phyloP scores from a whole-genome alignment of 106 monocot species.

The Dioscorea zingiberensis region DNA sequence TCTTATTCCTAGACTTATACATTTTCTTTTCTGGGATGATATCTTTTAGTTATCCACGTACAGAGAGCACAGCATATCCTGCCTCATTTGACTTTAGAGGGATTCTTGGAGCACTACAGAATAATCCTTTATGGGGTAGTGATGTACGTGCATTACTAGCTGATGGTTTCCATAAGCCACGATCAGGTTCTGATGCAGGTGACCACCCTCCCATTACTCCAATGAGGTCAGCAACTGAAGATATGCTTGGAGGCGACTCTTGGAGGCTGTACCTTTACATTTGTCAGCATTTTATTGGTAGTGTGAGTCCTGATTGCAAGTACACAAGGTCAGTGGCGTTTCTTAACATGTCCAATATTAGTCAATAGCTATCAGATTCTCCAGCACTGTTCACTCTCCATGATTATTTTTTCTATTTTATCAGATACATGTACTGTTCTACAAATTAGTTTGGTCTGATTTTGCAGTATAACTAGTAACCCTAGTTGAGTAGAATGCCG shows the following conservation, averaged over 20 bases:
- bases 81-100: constrained; percentile 80
- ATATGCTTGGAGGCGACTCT: constrained; percentile 86
- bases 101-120: constrained; percentile 44
- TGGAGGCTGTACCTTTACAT: constrained; percentile 91
- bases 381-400: too few species aligned
- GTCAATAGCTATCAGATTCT: too few species aligned
- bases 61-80: constrained; percentile 97
- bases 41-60: constrained; percentile 82
- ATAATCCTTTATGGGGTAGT: constrained; percentile 67
- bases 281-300: constrained; percentile 95
- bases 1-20: background rate
- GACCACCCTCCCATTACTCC: constrained; percentile 98
- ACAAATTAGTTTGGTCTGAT: too few species aligned
- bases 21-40: too few species aligned
- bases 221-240: constrained; percentile 78
- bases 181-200: constrained; percentile 80
- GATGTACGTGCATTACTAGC: constrained; percentile 49
- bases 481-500: too few species aligned
- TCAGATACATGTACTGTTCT: too few species aligned
- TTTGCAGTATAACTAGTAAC: too few species aligned
- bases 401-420: too few species aligned
- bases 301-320: constrained; percentile 81
- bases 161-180: constrained; percentile 73
- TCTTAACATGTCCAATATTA: too few species aligned
- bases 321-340: constrained; percentile 55